Conservation (phyloP, 2,329 filamentous ascomycete species). For the Apiospora koreana region DNA sequence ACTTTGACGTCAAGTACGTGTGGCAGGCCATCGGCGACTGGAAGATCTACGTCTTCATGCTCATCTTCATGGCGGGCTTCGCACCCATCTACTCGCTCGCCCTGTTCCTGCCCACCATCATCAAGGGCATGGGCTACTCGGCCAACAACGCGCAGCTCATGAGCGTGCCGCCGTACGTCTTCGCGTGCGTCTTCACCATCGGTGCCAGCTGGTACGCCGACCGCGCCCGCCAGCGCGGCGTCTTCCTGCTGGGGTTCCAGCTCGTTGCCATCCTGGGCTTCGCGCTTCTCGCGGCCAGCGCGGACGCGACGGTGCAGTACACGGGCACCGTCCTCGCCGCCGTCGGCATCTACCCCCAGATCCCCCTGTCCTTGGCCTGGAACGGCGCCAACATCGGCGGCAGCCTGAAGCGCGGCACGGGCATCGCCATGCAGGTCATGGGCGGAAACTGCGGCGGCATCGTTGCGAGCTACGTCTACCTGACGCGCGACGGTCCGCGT, state of each 20-base stretch:
- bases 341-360: slow-evolving; percentile 53
- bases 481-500: slow-evolving; percentile 39
- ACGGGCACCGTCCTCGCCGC: slow-evolving; percentile 48
- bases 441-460: slow-evolving; percentile 55
- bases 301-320: slow-evolving; percentile 46
- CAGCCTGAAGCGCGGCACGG: slow-evolving; percentile 54
- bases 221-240: slow-evolving; percentile 29
- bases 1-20: slow-evolving; percentile 57
- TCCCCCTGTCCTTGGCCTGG: slow-evolving; percentile 58
- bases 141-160: slow-evolving; percentile 60
- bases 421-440: slow-evolving; percentile 58
- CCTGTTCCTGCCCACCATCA: slow-evolving; percentile 63
- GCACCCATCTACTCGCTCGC: slow-evolving; percentile 61
- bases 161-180: slow-evolving; percentile 62
- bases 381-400: slow-evolving; percentile 61
- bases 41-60: slow-evolving; percentile 56
- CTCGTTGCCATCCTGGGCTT: slow-evolving; percentile 47
- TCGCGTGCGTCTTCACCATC: slow-evolving; percentile 56
- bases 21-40: slow-evolving; percentile 60
- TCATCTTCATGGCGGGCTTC: slow-evolving; percentile 63
- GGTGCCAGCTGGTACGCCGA: slow-evolving; percentile 43
- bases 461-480: slow-evolving; percentile 44
- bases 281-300: slow-evolving; percentile 38
- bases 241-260: slow-evolving; percentile 46
- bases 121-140: slow-evolving; percentile 52